phyloP scores from a whole-genome alignment of 2,329 filamentous ascomycete species.

The Calonectria montana region DNA sequence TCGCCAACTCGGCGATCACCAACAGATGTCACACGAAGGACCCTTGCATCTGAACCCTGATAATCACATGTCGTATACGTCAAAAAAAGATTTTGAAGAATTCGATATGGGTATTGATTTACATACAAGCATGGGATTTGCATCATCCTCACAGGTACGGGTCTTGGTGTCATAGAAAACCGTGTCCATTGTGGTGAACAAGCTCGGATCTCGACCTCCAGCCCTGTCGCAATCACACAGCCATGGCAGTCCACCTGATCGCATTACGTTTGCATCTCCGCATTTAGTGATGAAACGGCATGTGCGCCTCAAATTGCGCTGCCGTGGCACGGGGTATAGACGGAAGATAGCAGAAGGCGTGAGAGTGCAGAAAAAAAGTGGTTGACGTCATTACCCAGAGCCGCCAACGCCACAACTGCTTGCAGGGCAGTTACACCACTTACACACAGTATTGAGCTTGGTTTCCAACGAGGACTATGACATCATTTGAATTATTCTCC shows the following conservation, averaged over 20 bases:
- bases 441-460: background rate
- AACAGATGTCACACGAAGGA: background rate
- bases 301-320: background rate
- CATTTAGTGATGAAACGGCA: background rate
- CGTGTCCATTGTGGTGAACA: background rate
- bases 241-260: background rate
- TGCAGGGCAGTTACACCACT: background rate
- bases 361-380: background rate
- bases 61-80: slow-evolving; percentile 30
- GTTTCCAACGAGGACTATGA: slow-evolving; percentile 28
- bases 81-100: background rate
- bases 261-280: slow-evolving; percentile 33
- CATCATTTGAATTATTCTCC: slow-evolving; percentile 30
- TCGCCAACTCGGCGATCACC: background rate
- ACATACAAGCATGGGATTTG: background rate
- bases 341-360: background rate
- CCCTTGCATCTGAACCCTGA: background rate
- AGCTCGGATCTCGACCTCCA: slow-evolving; percentile 22
- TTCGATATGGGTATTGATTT: background rate
- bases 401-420: slow-evolving; percentile 9
- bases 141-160: background rate
- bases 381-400: slow-evolving; percentile 21
- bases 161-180: background rate
- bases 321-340: background rate
- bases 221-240: background rate